Evolutionary conservation across 2,329 filamentous ascomycete genomes (phyloP), one percentile per base, ranked within the genome.

Genomic region (Clonostachys rhizophaga): DNA sequence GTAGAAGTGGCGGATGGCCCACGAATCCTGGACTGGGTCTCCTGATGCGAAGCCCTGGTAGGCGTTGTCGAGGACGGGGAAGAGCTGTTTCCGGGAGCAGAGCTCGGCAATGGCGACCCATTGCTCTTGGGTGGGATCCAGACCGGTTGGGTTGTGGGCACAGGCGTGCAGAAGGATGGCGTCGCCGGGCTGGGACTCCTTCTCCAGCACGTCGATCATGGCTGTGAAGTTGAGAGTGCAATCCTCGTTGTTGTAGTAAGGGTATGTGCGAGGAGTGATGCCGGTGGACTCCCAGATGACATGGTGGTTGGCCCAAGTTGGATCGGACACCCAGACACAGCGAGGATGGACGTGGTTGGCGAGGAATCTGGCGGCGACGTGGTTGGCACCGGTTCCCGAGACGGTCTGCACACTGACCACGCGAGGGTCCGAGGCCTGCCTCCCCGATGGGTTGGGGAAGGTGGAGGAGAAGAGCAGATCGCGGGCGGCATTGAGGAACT

Each of bases 301-400:
- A 7, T 50, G 37, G 47, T 69, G 63, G 48, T 66, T 95, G 76
- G 76, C 92, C 53, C 53, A 55, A 5, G 49, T 48, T 17, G 52
- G 53, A 16, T 50, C 42, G 5, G 53, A 50, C 17, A 68, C 54
- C 54, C 55, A 68, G n/a, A 68, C 59, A 3, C 51, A 49, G 14
- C 42, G 41, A 1, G 61, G 58, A n/a, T 51, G 49, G 6, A 57
- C 37, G 6, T 43, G 39, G 8, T 55, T 44, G 5, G 53, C 35
- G 3, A 66, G 44, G 37, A 66, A 58, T 34, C 47, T 40, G 30
- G 64, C 59, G 7, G 47, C 59, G 13, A 67, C 40, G 44, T 62
- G 59, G 45, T 60, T 60, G n/a, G 65, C 64, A 1, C 65, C 65
- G 5, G 65, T 67, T 13, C 65, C 64, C 3, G 62, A 61, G 18